Percentiles rank a stretch among this genome's conserved stretches.
Conservation (phyloP, 2,329 filamentous ascomycete species). For the Sporothrix phasma region DNA sequence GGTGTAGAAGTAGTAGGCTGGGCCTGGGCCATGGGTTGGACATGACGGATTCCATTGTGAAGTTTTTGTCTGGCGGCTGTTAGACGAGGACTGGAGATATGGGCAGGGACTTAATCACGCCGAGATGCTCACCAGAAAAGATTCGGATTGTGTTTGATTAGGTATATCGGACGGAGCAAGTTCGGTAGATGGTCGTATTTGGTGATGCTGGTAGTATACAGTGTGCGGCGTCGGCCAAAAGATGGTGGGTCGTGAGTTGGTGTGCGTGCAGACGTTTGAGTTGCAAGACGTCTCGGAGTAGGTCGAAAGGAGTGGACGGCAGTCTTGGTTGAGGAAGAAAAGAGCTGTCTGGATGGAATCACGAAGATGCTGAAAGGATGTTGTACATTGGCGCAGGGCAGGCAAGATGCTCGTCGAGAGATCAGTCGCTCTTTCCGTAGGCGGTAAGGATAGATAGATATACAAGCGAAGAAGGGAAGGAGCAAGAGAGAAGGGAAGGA, state of each 20-base stretch:
- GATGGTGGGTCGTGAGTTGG: conserved; percentile 27
- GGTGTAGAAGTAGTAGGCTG: conserved; percentile 86
- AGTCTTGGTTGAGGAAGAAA: conserved; percentile 24
- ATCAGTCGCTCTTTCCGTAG: conserved; percentile 16
- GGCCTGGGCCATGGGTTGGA: conserved; percentile 53
- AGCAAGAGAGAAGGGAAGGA: conserved; percentile 1
- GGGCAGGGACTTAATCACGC: not conserved
- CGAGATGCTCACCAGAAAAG: conserved; percentile 8
- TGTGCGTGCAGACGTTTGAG: not conserved
- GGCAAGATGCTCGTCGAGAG: conserved; percentile 12
- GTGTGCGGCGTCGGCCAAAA: conserved; percentile 25
- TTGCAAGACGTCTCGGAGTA: conserved; percentile 19
- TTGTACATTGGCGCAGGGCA: conserved; percentile 18
- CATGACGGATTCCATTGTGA: conserved; percentile 57
- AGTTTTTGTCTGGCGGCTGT: conserved; percentile 7
- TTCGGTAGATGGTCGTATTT: not conserved
- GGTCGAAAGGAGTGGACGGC: conserved; percentile 36
- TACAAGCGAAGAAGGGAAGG: conserved; percentile 2
- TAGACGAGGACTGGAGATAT: conserved; percentile 9
- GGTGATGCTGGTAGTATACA: conserved; percentile 26
- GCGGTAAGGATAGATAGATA: not conserved
- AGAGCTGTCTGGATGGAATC: conserved; percentile 11
- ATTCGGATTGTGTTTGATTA: conserved; percentile 9
- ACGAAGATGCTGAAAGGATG: conserved; percentile 16
- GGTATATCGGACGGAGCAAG: not conserved